Evolutionary conservation across 73 alveolate genomes (phyloP).

Genomic region (Paraurostyla sp.): DNA sequence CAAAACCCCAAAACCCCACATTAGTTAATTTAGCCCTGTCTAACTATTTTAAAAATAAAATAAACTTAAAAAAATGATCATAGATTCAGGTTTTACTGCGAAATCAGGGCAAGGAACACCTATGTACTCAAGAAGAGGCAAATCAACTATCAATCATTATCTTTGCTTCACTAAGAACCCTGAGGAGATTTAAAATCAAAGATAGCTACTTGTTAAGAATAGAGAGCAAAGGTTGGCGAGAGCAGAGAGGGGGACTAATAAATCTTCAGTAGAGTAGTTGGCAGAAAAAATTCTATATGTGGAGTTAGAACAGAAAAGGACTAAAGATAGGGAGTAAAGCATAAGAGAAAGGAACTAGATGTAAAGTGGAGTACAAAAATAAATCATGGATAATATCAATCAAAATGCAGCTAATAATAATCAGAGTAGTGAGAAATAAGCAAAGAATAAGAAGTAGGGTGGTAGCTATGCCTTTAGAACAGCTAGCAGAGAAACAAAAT

Average conservation of each 20-base stretch:
- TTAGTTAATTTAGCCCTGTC: too few species aligned
- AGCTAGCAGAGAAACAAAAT: not conserved
- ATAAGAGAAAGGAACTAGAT: not conserved
- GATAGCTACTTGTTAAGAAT: not conserved
- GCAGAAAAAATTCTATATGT: not conserved
- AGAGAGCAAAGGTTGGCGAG: not conserved
- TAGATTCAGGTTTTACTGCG: not conserved
- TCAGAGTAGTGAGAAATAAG: too few species aligned
- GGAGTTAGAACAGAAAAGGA: not conserved
- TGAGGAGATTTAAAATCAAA: conserved; percentile 20
- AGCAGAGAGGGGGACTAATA: not conserved
- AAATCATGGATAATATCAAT: not conserved
- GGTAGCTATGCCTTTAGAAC: not conserved
- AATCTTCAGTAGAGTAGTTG: not conserved
- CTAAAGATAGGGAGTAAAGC: not conserved
- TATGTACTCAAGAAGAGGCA: conserved; percentile 52
- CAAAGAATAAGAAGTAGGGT: too few species aligned
- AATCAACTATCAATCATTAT: conserved; percentile 20
- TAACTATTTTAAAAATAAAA: too few species aligned
- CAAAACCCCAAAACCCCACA: too few species aligned
- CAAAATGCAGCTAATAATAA: too few species aligned
- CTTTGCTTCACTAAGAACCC: conserved; percentile 50
- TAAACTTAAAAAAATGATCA: conserved; percentile 12
- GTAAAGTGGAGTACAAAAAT: not conserved
- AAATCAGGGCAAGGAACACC: conserved; percentile 57